Evolutionary conservation across 495 filamentous ascomycete genomes (phyloP), one percentile per base, ranked within the genome.

Genomic region (Talaromyces liani): DNA sequence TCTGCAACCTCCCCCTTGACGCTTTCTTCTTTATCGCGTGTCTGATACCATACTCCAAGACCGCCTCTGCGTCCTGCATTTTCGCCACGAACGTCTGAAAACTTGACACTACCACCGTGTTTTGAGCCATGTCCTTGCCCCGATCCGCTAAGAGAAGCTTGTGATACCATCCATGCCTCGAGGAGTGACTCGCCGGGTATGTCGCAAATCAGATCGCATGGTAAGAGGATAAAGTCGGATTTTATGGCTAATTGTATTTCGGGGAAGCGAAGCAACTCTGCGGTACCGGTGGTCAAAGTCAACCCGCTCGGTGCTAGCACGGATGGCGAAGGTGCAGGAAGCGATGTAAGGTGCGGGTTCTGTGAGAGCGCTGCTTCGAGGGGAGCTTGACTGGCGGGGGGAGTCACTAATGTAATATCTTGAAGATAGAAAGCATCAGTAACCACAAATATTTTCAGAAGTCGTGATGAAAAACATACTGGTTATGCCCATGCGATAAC

Each of bases 181-280:
- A 93, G 74, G 9, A 97, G 77, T 51, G 86, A 82, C 69, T 91
- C 87, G 10, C 91, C 91, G 10, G 88, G 89, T 6, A 98, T 77
- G 70, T 97, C 93, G 77, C 90, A 97, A 20, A 99, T 84, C 1
- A 99, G 80, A 73, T 99, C 95, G 70, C 94, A 99, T 2, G 93
- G 93, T 22, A 99, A 76, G 4, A 98, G 87, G 7, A 96, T 73
- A 71, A 98, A 97, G 72, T 99, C 91, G 4, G 86, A 84, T 27
- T 82, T 91, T 62, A 99, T 87, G 47, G 80, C 79, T 8, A 75
- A 74, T 71, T 87, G 84, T 54, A 93, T 82, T 70, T 91, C 87
- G 0, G 88, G 86, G 12, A 92, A 80, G 4, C 92, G 85, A 63
- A 99, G 85, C n/a, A 98, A 83, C 70, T 97, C 87, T 3, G 90